These are phyloP conservation scores for Suillus alpinus DNA, from an alignment of 768 basidiomycete species.

Conservation along the genomic window DNA sequence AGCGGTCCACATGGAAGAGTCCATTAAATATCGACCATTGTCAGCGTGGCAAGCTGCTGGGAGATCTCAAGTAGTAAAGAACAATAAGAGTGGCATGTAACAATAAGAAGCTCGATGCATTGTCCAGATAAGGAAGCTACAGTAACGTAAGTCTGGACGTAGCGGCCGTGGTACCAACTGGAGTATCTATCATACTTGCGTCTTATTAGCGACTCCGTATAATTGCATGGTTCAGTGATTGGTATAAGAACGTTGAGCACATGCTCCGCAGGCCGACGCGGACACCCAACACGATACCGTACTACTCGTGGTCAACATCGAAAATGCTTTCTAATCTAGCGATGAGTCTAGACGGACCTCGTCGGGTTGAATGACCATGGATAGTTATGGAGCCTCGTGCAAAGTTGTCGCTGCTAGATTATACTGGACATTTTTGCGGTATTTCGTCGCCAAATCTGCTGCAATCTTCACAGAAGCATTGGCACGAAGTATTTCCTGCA, in stretches of 20 bases:
- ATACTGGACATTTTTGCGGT: conserved; percentile 90
- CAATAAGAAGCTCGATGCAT: conserved; percentile 14
- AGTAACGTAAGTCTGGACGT: neutral
- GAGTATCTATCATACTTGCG: neutral
- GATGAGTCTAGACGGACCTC: neutral
- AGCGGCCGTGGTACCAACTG: neutral
- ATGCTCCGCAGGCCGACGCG: no score
- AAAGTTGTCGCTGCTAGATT: conserved; percentile 73
- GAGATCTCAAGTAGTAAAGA: neutral
- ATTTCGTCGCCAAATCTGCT: conserved; percentile 81
- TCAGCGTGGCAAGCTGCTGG: conserved; percentile 1
- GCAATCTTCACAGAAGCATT: conserved; percentile 77
- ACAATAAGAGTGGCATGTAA: conserved; percentile 22
- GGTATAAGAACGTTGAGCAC: neutral
- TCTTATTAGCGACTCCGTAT: neutral
- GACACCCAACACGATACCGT: neutral
- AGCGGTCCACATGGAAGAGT: neutral
- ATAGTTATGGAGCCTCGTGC: conserved; percentile 18
- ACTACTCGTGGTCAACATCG: neutral
- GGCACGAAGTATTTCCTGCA: conserved; percentile 75
- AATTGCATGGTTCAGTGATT: neutral
- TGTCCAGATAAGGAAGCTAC: conserved; percentile 27
- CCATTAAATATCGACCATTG: conserved; percentile 16
- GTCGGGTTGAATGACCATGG: neutral
- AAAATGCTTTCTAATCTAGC: neutral